Conservation (phyloP, 2,329 filamentous ascomycete species). For the Shiraia sp. region DNA sequence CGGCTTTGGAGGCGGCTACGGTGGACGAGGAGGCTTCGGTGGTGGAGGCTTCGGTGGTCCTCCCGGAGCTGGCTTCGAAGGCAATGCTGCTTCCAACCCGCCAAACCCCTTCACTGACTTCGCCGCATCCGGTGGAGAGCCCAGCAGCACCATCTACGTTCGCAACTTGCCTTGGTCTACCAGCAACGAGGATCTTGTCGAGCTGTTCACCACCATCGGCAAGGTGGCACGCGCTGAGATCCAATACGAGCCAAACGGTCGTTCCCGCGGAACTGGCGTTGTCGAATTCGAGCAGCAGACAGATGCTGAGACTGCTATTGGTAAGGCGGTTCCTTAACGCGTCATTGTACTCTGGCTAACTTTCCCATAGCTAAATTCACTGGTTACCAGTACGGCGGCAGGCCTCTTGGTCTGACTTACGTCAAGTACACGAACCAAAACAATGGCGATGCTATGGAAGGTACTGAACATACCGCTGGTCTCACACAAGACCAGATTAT, state of each 20-base stretch:
- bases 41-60: constrained; percentile 50
- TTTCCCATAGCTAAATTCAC: constrained; percentile 78
- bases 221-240: constrained; percentile 99
- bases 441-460: constrained; percentile 74
- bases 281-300: constrained; percentile 84
- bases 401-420: constrained; percentile 88
- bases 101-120: constrained; percentile 95
- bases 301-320: constrained; percentile 88
- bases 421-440: constrained; percentile 85
- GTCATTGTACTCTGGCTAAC: no score
- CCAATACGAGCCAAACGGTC: constrained; percentile 95
- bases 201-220: constrained; percentile 96
- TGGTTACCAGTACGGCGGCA: constrained; percentile 94
- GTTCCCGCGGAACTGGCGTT: constrained; percentile 94
- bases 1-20: constrained; percentile 53
- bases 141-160: constrained; percentile 85
- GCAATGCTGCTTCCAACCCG: constrained; percentile 55
- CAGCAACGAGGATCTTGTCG: constrained; percentile 94
- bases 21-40: constrained; percentile 57
- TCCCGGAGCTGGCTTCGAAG: constrained; percentile 51
- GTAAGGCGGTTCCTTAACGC: constrained; percentile 50
- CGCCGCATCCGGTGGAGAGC: constrained; percentile 83
- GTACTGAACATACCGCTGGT: constrained; percentile 67
- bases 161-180: constrained; percentile 99
- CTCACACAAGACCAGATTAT: constrained; percentile 99